A percentile compares a stretch with the other conserved stretches of the same genome.
Conservation (phyloP, 1,139 yeast species). For the Taphrina communis region DNA sequence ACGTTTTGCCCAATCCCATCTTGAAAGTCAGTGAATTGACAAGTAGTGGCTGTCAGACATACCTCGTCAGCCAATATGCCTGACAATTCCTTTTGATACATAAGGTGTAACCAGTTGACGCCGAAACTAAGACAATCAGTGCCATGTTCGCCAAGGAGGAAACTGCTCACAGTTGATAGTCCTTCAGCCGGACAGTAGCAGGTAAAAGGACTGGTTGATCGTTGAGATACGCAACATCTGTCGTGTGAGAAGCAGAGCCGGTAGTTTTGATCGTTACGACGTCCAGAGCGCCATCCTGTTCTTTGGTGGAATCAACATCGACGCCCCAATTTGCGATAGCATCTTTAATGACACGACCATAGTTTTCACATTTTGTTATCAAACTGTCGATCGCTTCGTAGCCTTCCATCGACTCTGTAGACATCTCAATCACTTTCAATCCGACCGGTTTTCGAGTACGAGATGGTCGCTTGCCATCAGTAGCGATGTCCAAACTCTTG, state of each 20-base stretch:
- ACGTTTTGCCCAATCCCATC: constrained; percentile 76
- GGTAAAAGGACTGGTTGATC: constrained; percentile 73
- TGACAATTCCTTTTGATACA: constrained; percentile 77
- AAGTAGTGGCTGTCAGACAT: constrained; percentile 58
- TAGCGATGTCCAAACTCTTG: constrained; percentile 57
- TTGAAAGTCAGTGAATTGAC: neutral
- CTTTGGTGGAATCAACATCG: constrained; percentile 62
- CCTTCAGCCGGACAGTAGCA: constrained; percentile 70
- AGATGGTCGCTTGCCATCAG: constrained; percentile 52
- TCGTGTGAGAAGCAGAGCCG: constrained; percentile 42
- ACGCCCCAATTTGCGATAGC: constrained; percentile 91
- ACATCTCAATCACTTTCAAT: constrained; percentile 67
- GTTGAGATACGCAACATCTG: constrained; percentile 61
- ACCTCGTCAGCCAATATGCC: constrained; percentile 97
- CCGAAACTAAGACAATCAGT: constrained; percentile 61
- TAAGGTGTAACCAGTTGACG: constrained; percentile 83
- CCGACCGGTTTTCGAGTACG: constrained; percentile 61
- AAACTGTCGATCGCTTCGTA: constrained; percentile 92
- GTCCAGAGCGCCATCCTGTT: constrained; percentile 60
- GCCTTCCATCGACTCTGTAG: constrained; percentile 67
- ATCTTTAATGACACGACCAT: constrained; percentile 70
- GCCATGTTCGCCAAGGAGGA: neutral
- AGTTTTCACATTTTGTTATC: constrained; percentile 78
- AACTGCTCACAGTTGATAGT: constrained; percentile 68
- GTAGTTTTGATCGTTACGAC: constrained; percentile 47